Evolutionary conservation across 2,329 filamentous ascomycete species (phyloP).

Genomic region (Aspergillus amoenus): DNA sequence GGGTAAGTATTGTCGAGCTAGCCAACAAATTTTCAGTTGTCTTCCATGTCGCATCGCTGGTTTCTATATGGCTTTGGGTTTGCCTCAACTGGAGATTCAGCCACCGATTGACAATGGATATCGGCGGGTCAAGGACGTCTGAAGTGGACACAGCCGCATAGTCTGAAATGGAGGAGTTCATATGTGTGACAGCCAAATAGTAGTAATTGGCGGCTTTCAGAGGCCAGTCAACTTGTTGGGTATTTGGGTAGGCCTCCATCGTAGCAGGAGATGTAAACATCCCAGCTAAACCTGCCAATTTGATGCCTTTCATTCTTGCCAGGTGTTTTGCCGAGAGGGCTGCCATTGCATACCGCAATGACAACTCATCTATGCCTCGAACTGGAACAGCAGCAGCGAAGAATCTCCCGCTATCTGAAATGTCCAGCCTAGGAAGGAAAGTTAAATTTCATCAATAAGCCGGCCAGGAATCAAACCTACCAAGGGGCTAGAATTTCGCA

Average conservation of each 20-base stretch:
- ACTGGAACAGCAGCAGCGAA: slow-evolving; percentile 39
- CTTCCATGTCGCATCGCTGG: slow-evolving; percentile 31
- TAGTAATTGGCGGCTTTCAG: slow-evolving; percentile 63
- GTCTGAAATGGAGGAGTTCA: slow-evolving; percentile 39
- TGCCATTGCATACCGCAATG: slow-evolving; percentile 37
- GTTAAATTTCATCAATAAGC: background rate
- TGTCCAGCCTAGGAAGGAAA: slow-evolving; percentile 32
- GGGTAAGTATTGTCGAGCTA: slow-evolving; percentile 60
- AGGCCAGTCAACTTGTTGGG: slow-evolving; percentile 54
- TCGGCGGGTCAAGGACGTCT: slow-evolving; percentile 29
- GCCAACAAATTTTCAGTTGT: slow-evolving; percentile 60
- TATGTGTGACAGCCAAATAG: slow-evolving; percentile 56
- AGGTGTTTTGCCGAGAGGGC: slow-evolving; percentile 44
- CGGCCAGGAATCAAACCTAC: slow-evolving; percentile 17
- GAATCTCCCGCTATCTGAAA: slow-evolving; percentile 42
- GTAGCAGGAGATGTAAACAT: slow-evolving; percentile 43
- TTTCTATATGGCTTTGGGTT: background rate
- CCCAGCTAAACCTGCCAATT: slow-evolving; percentile 17
- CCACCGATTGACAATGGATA: slow-evolving; percentile 29
- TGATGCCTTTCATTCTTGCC: slow-evolving; percentile 32
- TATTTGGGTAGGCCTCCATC: slow-evolving; percentile 53
- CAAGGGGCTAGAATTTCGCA: slow-evolving; percentile 37
- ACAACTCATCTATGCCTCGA: slow-evolving; percentile 34
- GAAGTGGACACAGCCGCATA: slow-evolving; percentile 31
- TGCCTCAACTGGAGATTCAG: slow-evolving; percentile 21